Evolutionary conservation across 495 filamentous ascomycete species (phyloP), one percentile per base, ranked within the genome.

Genomic region (Entonaema liquescens): DNA sequence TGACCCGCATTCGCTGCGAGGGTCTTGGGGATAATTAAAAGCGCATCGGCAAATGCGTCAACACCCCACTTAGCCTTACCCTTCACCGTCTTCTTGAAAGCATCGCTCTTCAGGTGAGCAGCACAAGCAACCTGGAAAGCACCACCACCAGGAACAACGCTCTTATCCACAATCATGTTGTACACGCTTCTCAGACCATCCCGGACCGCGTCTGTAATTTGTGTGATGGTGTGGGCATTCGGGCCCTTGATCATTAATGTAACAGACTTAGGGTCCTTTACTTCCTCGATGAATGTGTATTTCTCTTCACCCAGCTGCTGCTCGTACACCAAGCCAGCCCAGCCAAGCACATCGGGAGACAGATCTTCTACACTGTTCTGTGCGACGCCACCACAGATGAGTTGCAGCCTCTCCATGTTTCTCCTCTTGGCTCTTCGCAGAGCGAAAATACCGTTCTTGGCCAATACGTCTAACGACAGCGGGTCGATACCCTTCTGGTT

Each of bases 401-500:
- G 88, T 82, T 99, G 95, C 53, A 99, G 83, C 77, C 95, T 88
- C 84, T 99, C 95, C 95, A 99, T 99, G 81, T 99, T 99, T 76
- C 95, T 91, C 77, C 95, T 86, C 89, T 99, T 99, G 28, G 95
- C 95, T 78, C 95, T 86, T 68, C 95, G 89, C 62, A 99, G 88
- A 56, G 96, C 95, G 76, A 97, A 87, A 72, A 99, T 98, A 61
- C 94, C 94, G 77, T 99, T 98, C 89, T 98, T 99, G 56, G 94
- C 93, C 31, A 99, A 83, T 25, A 98, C 93, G 77, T 99, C 95
- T 68, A 99, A 84, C 59, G 93, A 97, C 56, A 98, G 83, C 17
- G 95, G 95, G 79, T 99, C 95, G 74, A 99, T 99, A 62, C 95
- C 95, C 84, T 99, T 99, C 82, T 98, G 96, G 84, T 99, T 99